These are phyloP conservation scores for Mycena galericulata DNA, from an alignment of 768 basidiomycete species.

Conservation along the genomic window DNA sequence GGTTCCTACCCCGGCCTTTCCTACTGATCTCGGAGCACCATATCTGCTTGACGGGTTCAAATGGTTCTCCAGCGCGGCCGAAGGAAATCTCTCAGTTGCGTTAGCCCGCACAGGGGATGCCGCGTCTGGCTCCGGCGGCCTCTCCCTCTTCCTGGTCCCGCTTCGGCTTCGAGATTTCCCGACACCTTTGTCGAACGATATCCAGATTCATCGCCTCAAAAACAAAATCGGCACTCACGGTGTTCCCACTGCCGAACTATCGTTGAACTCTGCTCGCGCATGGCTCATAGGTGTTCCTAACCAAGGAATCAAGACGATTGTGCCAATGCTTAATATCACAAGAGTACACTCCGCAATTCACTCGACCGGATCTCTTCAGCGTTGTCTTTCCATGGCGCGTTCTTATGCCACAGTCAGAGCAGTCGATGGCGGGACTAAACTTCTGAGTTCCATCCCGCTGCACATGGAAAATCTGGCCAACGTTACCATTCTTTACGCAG, in stretches of 20 bases:
- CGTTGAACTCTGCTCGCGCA: constrained; percentile 65
- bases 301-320: constrained; percentile 73
- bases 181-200: constrained; percentile 62
- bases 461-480: constrained; percentile 77
- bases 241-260: constrained; percentile 81
- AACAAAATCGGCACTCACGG: constrained; percentile 81
- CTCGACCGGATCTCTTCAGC: constrained; percentile 67
- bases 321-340: constrained; percentile 81
- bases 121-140: constrained; percentile 66
- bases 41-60: constrained; percentile 78
- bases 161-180: constrained; percentile 66
- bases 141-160: constrained; percentile 81
- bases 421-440: constrained; percentile 60
- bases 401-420: constrained; percentile 70
- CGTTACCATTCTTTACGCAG: constrained; percentile 72
- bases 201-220: constrained; percentile 80
- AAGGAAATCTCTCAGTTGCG: constrained; percentile 78
- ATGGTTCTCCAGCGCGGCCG: constrained; percentile 88
- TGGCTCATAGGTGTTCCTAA: constrained; percentile 70
- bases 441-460: constrained; percentile 66
- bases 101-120: constrained; percentile 75
- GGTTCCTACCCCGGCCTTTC: constrained; percentile 36
- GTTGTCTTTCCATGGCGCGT: constrained; percentile 72
- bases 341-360: constrained; percentile 74
- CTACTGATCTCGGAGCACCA: constrained; percentile 40